These are phyloP conservation scores for Trichoderma cornu-damae DNA, from an alignment of 2,329 filamentous ascomycete genomes.

Conservation along the genomic window DNA sequence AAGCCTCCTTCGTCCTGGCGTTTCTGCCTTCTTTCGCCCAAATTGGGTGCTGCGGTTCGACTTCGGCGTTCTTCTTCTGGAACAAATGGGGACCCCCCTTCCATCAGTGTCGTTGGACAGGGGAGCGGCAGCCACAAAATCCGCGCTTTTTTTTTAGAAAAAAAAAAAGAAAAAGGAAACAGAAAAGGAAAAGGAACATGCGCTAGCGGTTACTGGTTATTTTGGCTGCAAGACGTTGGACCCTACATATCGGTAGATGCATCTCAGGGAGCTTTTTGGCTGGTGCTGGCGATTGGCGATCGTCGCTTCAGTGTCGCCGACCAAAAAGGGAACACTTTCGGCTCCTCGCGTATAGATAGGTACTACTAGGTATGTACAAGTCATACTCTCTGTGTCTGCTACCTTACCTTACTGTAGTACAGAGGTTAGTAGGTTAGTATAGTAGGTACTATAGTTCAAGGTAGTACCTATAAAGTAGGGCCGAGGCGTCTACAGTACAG, in stretches of 20 bases:
- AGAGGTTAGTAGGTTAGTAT: too few relatives aligned
- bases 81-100: constrained; percentile 17
- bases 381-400: too few relatives aligned
- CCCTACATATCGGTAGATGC: constrained; percentile 18
- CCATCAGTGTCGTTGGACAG: constrained; percentile 9
- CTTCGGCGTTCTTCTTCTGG: constrained; percentile 15
- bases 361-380: too few relatives aligned
- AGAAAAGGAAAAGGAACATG: too few relatives aligned
- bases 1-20: constrained; percentile 12
- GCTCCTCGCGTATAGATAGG: background rate
- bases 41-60: constrained; percentile 11
- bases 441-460: too few relatives aligned
- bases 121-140: constrained; percentile 4
- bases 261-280: background rate
- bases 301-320: constrained; percentile 4
- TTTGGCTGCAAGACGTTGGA: constrained; percentile 5
- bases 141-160: too few relatives aligned
- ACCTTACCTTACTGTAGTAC: too few relatives aligned
- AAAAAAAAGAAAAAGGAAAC: too few relatives aligned
- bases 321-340: constrained; percentile 6
- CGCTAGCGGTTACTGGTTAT: constrained; percentile 1
- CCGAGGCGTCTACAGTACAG: too few relatives aligned
- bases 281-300: constrained; percentile 18
- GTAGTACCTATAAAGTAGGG: too few relatives aligned
- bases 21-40: background rate